phyloP scores from a whole-genome alignment of 768 basidiomycete genomes.

The Mycena venus region DNA sequence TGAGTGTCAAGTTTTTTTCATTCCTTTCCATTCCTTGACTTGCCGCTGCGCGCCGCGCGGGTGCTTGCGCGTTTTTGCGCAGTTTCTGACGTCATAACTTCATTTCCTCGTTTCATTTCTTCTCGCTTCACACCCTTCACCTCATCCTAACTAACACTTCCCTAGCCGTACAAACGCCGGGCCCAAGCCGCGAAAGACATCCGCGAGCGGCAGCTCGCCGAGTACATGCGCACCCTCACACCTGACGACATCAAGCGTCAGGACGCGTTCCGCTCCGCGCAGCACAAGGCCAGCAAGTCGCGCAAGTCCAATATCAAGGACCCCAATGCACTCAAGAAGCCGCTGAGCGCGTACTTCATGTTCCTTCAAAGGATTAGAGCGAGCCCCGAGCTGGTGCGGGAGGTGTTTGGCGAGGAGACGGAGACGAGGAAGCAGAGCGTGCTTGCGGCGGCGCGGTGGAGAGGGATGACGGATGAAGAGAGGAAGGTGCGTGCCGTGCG shows the following conservation, averaged over 20 bases:
- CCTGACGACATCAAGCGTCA: slow-evolving; percentile 96
- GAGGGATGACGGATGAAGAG: slow-evolving; percentile 93
- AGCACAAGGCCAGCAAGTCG: slow-evolving; percentile 93
- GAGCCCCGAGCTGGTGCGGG: slow-evolving; percentile 77
- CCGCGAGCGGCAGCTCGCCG: slow-evolving; percentile 84
- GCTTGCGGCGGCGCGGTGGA: slow-evolving; percentile 92
- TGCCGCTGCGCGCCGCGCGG: no score
- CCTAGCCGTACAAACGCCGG: slow-evolving; percentile 90
- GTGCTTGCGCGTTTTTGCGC: background rate
- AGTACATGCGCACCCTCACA: slow-evolving; percentile 90
- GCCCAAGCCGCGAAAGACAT: slow-evolving; percentile 89
- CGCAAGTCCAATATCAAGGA: slow-evolving; percentile 96
- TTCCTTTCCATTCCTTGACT: no score
- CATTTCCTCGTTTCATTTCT: no score
- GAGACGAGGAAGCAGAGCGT: slow-evolving; percentile 97
- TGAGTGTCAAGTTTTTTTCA: no score
- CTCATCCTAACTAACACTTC: no score
- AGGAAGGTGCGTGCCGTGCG: slow-evolving; percentile 87
- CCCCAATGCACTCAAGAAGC: slow-evolving; percentile 97
- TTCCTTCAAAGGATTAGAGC: slow-evolving; percentile 93
- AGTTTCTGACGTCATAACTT: background rate
- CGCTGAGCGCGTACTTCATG: slow-evolving; percentile 94
- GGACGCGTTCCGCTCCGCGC: slow-evolving; percentile 91
- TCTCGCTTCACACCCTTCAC: slow-evolving; percentile 23
- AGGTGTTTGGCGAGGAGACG: slow-evolving; percentile 90